phyloP scores from a whole-genome alignment of 371 early-diverging fungal species.

The Phascolomyces articulosus region DNA sequence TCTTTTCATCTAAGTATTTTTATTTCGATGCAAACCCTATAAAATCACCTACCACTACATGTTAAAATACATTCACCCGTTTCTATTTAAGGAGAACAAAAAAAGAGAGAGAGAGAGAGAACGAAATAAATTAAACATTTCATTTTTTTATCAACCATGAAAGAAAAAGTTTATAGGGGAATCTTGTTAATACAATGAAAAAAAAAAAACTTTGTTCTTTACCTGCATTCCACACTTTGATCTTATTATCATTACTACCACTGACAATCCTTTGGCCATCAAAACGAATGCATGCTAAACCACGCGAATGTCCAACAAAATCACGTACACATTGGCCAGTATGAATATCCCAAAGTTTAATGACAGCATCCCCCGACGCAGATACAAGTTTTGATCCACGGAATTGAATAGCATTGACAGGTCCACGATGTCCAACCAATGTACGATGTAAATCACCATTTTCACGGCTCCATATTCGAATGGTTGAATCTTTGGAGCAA shows the following conservation, averaged over 20 bases:
- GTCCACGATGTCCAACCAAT: constrained; percentile 81
- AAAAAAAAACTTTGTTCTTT: neutral
- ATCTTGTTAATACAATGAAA: neutral
- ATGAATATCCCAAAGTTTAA: constrained; percentile 86
- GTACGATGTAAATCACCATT: constrained; percentile 62
- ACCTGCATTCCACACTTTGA: constrained; percentile 92
- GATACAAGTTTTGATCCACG: constrained; percentile 72
- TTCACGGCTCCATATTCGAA: constrained; percentile 82
- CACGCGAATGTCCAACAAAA: constrained; percentile 78
- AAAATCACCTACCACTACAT: constrained; percentile 27
- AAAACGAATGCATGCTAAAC: constrained; percentile 93
- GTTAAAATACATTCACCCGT: constrained; percentile 78
- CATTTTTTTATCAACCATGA: neutral
- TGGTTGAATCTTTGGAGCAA: constrained; percentile 92
- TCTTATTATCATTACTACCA: constrained; percentile 93
- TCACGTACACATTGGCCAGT: constrained; percentile 71
- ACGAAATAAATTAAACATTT: neutral
- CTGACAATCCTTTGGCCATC: constrained; percentile 89
- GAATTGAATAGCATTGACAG: constrained; percentile 88
- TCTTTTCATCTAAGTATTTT: no score
- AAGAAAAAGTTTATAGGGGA: neutral
- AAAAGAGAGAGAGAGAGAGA: neutral
- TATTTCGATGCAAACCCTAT: neutral
- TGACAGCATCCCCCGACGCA: constrained; percentile 84
- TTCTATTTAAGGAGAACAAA: constrained; percentile 18